Evolutionary conservation across 2,329 filamentous ascomycete species (phyloP).

Genomic region (Apiospora koreana): DNA sequence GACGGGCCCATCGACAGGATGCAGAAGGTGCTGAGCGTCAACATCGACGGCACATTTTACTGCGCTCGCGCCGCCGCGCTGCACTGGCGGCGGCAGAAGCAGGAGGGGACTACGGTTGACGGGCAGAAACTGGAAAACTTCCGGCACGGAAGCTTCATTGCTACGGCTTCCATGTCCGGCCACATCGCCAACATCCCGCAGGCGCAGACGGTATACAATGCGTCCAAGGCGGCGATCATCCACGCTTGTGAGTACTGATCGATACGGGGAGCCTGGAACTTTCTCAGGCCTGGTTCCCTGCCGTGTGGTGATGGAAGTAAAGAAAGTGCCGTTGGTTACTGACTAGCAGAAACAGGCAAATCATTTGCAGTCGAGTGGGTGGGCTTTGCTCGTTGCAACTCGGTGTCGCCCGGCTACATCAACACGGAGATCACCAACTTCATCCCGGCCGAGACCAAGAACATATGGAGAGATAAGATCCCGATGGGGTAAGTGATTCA

Average conservation of each 20-base stretch:
- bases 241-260: conserved; percentile 49
- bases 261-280: neutral
- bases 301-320: neutral
- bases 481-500: conserved; percentile 65
- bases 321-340: neutral
- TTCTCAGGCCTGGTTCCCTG: neutral
- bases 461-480: conserved; percentile 75
- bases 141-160: conserved; percentile 70
- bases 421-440: conserved; percentile 72
- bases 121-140: conserved; percentile 63
- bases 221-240: conserved; percentile 66
- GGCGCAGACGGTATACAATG: conserved; percentile 73
- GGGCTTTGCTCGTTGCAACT: conserved; percentile 72
- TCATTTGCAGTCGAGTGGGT: conserved; percentile 76
- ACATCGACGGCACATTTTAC: conserved; percentile 78
- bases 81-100: conserved; percentile 71
- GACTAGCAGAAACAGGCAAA: conserved; percentile 48
- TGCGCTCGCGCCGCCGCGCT: conserved; percentile 69
- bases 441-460: conserved; percentile 65
- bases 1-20: conserved; percentile 66
- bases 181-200: conserved; percentile 79
- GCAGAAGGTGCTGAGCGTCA: conserved; percentile 67
- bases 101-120: conserved; percentile 63
- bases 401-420: conserved; percentile 75
- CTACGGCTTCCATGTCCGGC: conserved; percentile 77